Evolutionary conservation across 1,284 basidiomycete species (phyloP).

Genomic region (Cystobasidiaceae sp.): DNA sequence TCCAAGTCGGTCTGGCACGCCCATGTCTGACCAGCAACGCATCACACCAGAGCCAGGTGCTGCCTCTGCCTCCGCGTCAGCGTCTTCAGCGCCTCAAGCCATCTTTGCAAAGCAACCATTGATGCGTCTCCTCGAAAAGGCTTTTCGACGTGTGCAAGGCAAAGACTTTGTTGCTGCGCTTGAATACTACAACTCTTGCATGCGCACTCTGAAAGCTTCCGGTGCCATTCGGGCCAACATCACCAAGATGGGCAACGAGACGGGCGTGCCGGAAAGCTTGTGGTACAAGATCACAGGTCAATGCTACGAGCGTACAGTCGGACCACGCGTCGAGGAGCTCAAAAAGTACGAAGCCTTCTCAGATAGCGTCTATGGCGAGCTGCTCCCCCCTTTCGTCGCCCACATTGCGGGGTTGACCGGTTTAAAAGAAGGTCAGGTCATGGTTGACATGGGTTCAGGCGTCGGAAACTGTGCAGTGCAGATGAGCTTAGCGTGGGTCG

Average conservation of each 20-base stretch:
- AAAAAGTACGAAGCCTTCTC: slow-evolving; percentile 49
- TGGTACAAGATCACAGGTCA: slow-evolving; percentile 54
- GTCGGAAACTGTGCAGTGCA: slow-evolving; percentile 56
- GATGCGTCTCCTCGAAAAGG: slow-evolving; percentile 52
- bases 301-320: slow-evolving; percentile 54
- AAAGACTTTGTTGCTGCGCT: slow-evolving; percentile 51
- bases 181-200: slow-evolving; percentile 51
- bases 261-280: slow-evolving; percentile 45
- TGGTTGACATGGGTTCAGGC: slow-evolving; percentile 55
- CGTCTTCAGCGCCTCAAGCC: not conserved
- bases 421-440: slow-evolving; percentile 45
- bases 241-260: slow-evolving; percentile 32
- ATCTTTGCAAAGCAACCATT: slow-evolving; percentile 36
- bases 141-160: slow-evolving; percentile 52
- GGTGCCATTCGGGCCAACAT: slow-evolving; percentile 46
- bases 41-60: slow-evolving; percentile 18
- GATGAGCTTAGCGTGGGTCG: slow-evolving; percentile 49
- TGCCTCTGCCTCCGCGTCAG: not conserved
- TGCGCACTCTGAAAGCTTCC: slow-evolving; percentile 47
- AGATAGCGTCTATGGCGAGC: slow-evolving; percentile 48
- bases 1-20: not conserved
- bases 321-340: slow-evolving; percentile 51
- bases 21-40: not conserved
- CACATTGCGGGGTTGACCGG: slow-evolving; percentile 46
- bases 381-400: slow-evolving; percentile 49